These are phyloP conservation scores for Euphorbia pulcherrima DNA, from an alignment of 345 rosid genomes.

Conservation along the genomic window DNA sequence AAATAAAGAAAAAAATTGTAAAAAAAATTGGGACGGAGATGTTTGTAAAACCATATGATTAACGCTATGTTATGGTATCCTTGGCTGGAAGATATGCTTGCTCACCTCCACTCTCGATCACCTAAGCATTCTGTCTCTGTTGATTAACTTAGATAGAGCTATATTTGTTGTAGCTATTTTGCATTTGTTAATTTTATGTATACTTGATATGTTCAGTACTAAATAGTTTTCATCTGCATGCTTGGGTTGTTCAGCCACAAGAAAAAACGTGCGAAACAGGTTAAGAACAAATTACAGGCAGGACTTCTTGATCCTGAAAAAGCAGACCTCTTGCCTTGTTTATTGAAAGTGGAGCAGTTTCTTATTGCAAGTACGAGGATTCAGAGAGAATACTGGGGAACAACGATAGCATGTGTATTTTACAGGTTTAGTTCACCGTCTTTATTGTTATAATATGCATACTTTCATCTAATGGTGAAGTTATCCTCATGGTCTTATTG, in stretches of 20 bases:
- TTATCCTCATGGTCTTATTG: neutral
- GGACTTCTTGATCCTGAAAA: conserved; percentile 6
- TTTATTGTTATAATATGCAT: neutral
- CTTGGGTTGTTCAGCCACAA: neutral
- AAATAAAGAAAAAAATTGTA: no score
- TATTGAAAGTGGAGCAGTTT: conserved; percentile 3
- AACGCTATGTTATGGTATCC: no score
- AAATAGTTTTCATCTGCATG: no score
- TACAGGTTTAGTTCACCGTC: neutral
- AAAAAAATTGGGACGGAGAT: no score
- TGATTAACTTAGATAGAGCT: no score
- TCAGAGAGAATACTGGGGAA: conserved; percentile 5
- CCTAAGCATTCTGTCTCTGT: no score
- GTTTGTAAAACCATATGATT: no score
- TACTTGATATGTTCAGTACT: no score
- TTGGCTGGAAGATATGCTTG: no score
- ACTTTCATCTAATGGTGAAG: neutral
- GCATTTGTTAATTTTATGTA: no score
- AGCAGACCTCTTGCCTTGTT: conserved; percentile 1
- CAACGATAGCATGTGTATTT: neutral
- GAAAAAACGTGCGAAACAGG: neutral
- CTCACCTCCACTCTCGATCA: no score
- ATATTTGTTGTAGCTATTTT: no score
- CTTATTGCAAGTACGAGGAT: neutral
- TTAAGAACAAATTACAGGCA: neutral